These are phyloP conservation scores for Gynostemma pentaphyllum DNA, from an alignment of 306 rosid genomes.

Conservation along the genomic window DNA sequence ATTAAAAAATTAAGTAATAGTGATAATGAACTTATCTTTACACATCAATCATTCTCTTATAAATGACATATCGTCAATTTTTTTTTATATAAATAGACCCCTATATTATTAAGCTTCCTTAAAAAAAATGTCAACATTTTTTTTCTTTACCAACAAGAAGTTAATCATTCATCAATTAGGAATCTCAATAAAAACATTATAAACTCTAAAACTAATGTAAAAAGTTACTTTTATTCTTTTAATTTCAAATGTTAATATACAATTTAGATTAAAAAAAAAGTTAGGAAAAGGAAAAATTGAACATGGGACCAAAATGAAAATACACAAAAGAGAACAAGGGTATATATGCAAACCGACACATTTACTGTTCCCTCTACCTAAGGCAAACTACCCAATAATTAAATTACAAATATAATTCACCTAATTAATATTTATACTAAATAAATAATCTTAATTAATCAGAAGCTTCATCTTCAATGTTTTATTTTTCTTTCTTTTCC, in stretches of 20 bases:
- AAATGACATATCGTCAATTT: too few relatives aligned
- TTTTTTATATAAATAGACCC: too few relatives aligned
- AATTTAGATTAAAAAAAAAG: neutral
- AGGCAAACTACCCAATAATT: conserved; percentile 3
- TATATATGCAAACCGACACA: neutral
- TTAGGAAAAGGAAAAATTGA: neutral
- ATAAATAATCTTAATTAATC: neutral
- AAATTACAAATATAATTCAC: neutral
- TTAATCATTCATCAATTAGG: too few relatives aligned
- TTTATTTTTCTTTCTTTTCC: neutral
- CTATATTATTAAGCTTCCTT: too few relatives aligned
- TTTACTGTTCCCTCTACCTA: neutral
- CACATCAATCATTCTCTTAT: too few relatives aligned
- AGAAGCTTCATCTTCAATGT: neutral
- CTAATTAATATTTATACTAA: conserved; percentile 6
- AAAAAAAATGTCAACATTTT: too few relatives aligned
- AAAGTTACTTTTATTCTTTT: too few relatives aligned
- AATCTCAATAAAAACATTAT: too few relatives aligned
- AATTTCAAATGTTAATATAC: neutral
- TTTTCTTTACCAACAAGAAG: too few relatives aligned
- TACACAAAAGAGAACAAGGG: neutral
- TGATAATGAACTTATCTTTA: too few relatives aligned
- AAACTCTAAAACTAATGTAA: too few relatives aligned
- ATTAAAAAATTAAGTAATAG: too few relatives aligned
- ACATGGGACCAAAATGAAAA: neutral